phyloP scores from a whole-genome alignment of 2,329 filamentous ascomycete genomes.

The Cytospora paraplurivora region DNA sequence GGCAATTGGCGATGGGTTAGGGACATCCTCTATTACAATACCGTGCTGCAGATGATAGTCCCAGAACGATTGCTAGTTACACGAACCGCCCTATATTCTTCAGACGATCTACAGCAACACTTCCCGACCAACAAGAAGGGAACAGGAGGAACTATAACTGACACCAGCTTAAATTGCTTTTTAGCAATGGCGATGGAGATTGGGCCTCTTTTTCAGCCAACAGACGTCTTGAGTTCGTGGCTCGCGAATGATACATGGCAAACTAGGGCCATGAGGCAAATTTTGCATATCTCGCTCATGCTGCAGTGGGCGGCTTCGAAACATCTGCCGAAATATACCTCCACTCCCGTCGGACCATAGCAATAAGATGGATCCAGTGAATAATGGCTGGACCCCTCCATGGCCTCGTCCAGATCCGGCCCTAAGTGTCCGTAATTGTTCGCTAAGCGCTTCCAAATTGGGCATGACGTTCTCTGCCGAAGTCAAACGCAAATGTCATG shows the following conservation, averaged over 20 bases:
- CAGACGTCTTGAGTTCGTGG: neutral
- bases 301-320: neutral
- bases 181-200: neutral
- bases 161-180: neutral
- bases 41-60: neutral
- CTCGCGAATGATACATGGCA: neutral
- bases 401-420: slow-evolving; percentile 20
- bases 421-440: slow-evolving; percentile 35
- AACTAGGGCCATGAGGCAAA: neutral
- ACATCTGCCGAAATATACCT: slow-evolving; percentile 16
- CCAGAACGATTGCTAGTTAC: neutral
- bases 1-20: neutral
- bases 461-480: slow-evolving; percentile 29
- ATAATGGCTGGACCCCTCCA: neutral
- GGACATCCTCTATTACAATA: neutral
- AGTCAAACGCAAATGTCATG: slow-evolving; percentile 32
- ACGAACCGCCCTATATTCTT: neutral
- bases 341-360: slow-evolving; percentile 10
- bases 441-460: slow-evolving; percentile 40
- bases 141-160: neutral
- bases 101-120: neutral
- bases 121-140: neutral
- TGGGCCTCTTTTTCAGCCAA: neutral
- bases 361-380: neutral
- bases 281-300: neutral